Evolutionary conservation across 2,329 filamentous ascomycete genomes (phyloP), one percentile per base, ranked within the genome.

Genomic region (Pseudogymnoascus sp.): DNA sequence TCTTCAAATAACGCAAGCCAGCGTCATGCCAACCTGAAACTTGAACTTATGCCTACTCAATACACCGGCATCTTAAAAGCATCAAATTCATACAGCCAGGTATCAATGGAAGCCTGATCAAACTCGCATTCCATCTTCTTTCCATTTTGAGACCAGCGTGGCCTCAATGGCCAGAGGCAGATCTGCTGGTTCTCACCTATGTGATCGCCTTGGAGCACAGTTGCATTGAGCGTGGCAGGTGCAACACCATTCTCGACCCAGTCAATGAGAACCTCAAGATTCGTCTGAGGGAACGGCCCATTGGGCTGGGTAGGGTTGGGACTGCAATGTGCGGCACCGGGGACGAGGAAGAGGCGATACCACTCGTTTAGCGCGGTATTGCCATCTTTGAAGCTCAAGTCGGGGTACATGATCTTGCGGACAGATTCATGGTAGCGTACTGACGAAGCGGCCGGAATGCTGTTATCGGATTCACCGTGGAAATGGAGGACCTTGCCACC

Each of bases 401-500:
- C 66, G 0, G 77, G 74, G 69, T 79, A 81, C 81, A 84, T 82
- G 69, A 76, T 73, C 5, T 69, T 68, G 18, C 80, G 77, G 12
- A 85, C 82, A 6, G 79, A 77, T 61, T 84, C 75, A 69, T 72
- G 77, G 73, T 80, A 81, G 62, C 75, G 76, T 12, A 81, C 76
- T 0, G 80, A 82, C 0, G 78, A 80, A 2, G 73, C 79, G 1
- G 81, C 69, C 5, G 81, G 81, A 62, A 84, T 75, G 8, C 72
- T 74, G 11, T 73, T 70, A 68, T 83, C 82, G 0, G 78, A 76
- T 70, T 83, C 81, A 60, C 81, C 81, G 70, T 84, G 82, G 71
- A 77, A 80, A 66, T 81, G 79, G 2, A 84, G 73, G 7, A 84
- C 68, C 68, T 84, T 84, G 28, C 78, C 79, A 25, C 81, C 81